Conservation (phyloP, 73 alveolate species). For the Durusdinium trenchii region DNA sequence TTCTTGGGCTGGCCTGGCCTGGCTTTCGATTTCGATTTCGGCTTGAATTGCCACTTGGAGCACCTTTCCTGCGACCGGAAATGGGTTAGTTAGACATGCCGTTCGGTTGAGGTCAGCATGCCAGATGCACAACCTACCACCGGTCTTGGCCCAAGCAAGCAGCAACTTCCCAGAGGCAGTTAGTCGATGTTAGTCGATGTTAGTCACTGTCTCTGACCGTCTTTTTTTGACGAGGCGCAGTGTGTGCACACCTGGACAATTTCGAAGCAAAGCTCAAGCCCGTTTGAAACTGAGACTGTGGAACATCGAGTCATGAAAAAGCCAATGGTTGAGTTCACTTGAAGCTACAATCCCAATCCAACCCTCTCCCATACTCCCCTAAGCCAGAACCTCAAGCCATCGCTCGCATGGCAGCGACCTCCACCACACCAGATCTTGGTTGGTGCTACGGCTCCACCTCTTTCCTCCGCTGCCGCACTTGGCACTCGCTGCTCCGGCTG, state of each 20-base stretch:
- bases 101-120: conserved; percentile 48
- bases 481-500: background rate
- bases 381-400: too few species aligned
- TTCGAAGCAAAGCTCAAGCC: conserved; percentile 85
- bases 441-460: background rate
- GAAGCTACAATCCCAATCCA: too few species aligned
- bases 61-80: too few species aligned
- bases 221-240: conserved; percentile 8
- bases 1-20: too few species aligned
- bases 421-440: background rate
- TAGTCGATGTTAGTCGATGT: background rate
- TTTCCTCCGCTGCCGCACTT: background rate
- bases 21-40: too few species aligned
- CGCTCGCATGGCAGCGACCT: background rate
- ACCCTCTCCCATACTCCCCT: too few species aligned
- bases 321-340: too few species aligned
- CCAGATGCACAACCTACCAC: conserved; percentile 68
- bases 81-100: too few species aligned
- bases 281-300: background rate
- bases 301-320: too few species aligned
- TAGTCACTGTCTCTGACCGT: background rate
- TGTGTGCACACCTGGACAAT: conserved; percentile 79
- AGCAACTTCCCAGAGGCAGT: background rate
- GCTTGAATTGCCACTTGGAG: too few species aligned
- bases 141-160: background rate